Evolutionary conservation across 2,329 filamentous ascomycete genomes (phyloP), one percentile per base, ranked within the genome.

Genomic region (Fusarium lyarnte): DNA sequence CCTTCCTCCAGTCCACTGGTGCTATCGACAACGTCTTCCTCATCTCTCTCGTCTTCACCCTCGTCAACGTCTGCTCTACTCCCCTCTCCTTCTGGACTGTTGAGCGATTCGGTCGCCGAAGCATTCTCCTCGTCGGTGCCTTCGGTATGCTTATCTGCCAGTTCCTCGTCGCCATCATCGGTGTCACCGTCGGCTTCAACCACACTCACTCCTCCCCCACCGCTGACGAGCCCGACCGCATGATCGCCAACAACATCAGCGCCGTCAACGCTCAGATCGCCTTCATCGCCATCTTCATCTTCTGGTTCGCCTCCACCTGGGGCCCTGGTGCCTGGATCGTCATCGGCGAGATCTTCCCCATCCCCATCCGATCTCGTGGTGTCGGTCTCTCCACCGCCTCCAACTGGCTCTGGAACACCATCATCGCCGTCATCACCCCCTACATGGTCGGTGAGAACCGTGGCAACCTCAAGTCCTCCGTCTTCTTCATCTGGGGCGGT

Each of bases 281-380:
- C 69, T 96, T 97, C 85, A 96, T 96, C 79, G 92, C 91, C 85
- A 91, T 97, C 85, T 96, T 94, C 88, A 95, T 97, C 87, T 94
- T 94, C 88, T 95, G 92, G 88, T 97, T 97, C 81, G 94, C 94
- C 67, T 91, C 89, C 65, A 97, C 94, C 72, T 97, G 94, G 94
- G 94, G 94, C 58, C 93, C 94, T 11, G 92, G 90, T 54, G 88
- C 92, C 58, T 94, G 92, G 92, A 89, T 92, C 59, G 88, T 97
- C 76, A 95, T 96, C 78, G 94, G 94, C 80, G 94, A 97, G 85
- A 92, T 96, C 83, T 97, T 93, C 89, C 94, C 94, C 64, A 89
- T 97, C 59, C 93, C 93, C 69, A 95, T 97, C 83, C 93, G 94
- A 78, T 93, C 94, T 43, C 93, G 93, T 75, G 94, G 94, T 85